Percentiles rank a stretch among this genome's conserved stretches.
These are phyloP conservation scores for Buxus sempervirens DNA, from an alignment of 164 flowering plant genomes.

Conservation along the genomic window DNA sequence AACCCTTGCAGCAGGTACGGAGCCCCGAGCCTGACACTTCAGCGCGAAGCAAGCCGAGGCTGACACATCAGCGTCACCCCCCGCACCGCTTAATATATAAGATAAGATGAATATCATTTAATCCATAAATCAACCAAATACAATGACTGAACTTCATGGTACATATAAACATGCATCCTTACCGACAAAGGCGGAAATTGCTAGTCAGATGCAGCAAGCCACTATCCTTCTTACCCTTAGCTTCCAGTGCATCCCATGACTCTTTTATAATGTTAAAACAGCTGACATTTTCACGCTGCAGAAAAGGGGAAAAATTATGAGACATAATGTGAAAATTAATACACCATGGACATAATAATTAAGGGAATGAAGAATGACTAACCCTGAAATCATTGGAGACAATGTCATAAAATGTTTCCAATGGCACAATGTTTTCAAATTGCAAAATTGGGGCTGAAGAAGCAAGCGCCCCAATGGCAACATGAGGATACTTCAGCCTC, in stretches of 20 bases:
- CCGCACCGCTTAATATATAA: too few relatives aligned
- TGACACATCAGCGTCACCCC: too few relatives aligned
- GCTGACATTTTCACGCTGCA: conserved; percentile 70
- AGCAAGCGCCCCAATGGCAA: conserved; percentile 85
- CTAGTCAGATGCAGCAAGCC: conserved; percentile 55
- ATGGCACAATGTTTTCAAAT: conserved; percentile 79
- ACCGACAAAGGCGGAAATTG: conserved; percentile 67
- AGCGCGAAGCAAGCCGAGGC: too few relatives aligned
- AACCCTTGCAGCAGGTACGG: too few relatives aligned
- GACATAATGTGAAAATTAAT: background rate
- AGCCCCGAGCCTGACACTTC: too few relatives aligned
- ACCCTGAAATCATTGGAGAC: conserved; percentile 75
- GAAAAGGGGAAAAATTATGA: background rate
- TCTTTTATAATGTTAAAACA: conserved; percentile 73
- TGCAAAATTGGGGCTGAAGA: conserved; percentile 94
- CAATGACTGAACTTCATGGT: background rate
- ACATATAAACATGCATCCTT: conserved; percentile 15
- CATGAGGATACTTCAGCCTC: conserved; percentile 91
- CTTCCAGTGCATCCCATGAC: conserved; percentile 60
- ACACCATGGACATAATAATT: background rate
- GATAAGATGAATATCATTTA: background rate
- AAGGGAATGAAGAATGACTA: conserved; percentile 4
- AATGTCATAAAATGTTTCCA: conserved; percentile 70
- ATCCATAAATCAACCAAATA: background rate
- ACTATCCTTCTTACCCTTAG: conserved; percentile 43